These are phyloP conservation scores for Hippophae rhamnoides DNA, from an alignment of 306 rosid genomes.

Conservation along the genomic window DNA sequence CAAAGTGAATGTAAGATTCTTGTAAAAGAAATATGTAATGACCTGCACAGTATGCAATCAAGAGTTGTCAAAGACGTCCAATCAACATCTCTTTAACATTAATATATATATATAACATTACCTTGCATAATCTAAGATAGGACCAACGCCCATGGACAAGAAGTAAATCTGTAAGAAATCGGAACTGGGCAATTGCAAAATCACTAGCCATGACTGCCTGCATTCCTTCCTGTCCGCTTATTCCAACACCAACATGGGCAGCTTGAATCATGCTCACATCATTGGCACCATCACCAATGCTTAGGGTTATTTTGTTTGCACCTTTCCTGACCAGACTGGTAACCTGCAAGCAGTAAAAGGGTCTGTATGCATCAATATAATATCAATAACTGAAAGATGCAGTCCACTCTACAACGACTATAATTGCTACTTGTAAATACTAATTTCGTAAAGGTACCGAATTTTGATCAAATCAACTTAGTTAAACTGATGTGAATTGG, in stretches of 20 bases:
- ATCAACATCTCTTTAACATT: slow-evolving; percentile 7
- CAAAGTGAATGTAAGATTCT: slow-evolving; percentile 91
- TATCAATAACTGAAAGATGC: not conserved
- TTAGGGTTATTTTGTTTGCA: slow-evolving; percentile 72
- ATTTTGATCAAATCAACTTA: too few relatives aligned
- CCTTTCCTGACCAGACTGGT: slow-evolving; percentile 95
- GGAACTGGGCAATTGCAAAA: slow-evolving; percentile 96
- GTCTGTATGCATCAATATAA: not conserved
- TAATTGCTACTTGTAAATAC: too few relatives aligned
- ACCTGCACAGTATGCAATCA: slow-evolving; percentile 48
- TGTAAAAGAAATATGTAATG: slow-evolving; percentile 83
- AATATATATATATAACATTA: slow-evolving; percentile 17
- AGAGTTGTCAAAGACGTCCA: slow-evolving; percentile 13
- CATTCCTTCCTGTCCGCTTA: slow-evolving; percentile 97
- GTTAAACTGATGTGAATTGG: too few relatives aligned
- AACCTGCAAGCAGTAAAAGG: slow-evolving; percentile 42
- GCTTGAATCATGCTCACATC: slow-evolving; percentile 99
- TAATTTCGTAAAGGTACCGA: too few relatives aligned
- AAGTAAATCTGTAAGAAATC: slow-evolving; percentile 86
- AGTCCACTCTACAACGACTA: too few relatives aligned
- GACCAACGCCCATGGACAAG: slow-evolving; percentile 99
- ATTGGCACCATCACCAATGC: slow-evolving; percentile 99
- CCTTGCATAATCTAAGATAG: slow-evolving; percentile 95
- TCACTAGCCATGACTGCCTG: slow-evolving; percentile 99
- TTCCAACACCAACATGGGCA: slow-evolving; percentile 96